phyloP scores from a whole-genome alignment of 768 basidiomycete genomes.

The Agaricus subrufescens region DNA sequence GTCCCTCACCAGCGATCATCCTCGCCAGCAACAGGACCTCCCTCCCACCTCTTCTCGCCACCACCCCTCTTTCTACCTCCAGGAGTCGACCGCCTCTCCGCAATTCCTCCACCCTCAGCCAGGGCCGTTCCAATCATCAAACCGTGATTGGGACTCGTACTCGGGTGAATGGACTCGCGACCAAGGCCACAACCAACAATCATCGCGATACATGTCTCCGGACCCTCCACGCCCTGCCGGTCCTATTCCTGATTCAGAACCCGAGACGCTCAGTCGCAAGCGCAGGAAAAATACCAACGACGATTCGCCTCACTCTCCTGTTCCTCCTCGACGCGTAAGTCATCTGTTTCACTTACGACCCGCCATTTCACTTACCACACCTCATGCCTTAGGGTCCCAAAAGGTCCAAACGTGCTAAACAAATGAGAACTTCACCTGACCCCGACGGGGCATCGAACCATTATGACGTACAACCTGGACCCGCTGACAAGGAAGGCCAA shows the following conservation, averaged over 20 bases:
- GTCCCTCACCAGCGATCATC: conserved; percentile 15
- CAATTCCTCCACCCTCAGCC: conserved; percentile 4
- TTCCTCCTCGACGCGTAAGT: conserved; percentile 52
- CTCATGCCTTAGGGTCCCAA: conserved; percentile 4
- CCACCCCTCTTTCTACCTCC: conserved; percentile 15
- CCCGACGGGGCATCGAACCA: conserved; percentile 22
- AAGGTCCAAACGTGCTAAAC: conserved; percentile 17
- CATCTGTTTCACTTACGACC: background rate
- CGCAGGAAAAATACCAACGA: conserved; percentile 43
- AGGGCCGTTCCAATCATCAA: conserved; percentile 8
- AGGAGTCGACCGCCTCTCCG: conserved; percentile 2
- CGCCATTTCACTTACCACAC: background rate
- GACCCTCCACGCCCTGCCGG: background rate
- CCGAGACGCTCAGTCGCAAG: conserved; percentile 33
- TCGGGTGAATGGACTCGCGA: conserved; percentile 12
- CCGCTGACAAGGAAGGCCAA: conserved; percentile 37
- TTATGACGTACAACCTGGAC: conserved; percentile 16
- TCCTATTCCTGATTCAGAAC: conserved; percentile 1
- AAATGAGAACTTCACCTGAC: conserved; percentile 24
- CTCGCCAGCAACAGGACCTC: conserved; percentile 1
- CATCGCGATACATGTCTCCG: conserved; percentile 10
- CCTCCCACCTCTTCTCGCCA: conserved; percentile 16
- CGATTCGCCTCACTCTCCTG: conserved; percentile 52
- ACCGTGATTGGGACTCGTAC: conserved; percentile 11
- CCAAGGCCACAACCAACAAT: conserved; percentile 5